Evolutionary conservation across 1,284 basidiomycete species (phyloP).

Genomic region (Grifola frondosa): DNA sequence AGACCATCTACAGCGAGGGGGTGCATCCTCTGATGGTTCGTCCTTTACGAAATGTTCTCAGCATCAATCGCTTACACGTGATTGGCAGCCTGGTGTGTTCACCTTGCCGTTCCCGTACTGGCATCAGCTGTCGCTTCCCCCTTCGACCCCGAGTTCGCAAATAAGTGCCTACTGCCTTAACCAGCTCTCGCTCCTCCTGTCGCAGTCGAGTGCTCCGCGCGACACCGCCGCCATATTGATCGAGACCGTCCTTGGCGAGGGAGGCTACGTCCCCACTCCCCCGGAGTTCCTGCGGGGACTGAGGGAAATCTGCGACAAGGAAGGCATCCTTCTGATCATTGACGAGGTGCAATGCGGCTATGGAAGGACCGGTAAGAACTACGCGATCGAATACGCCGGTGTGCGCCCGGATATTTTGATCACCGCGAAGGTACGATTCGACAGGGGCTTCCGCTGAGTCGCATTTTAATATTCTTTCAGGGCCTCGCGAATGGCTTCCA

Average conservation of each 20-base stretch:
- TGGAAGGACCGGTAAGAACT: slow-evolving; percentile 87
- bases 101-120: slow-evolving; percentile 89
- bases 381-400: slow-evolving; percentile 75
- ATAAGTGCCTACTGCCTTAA: slow-evolving; percentile 73
- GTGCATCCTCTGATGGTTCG: slow-evolving; percentile 80
- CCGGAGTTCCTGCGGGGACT: slow-evolving; percentile 78
- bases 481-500: slow-evolving; percentile 93
- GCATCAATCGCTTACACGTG: neutral
- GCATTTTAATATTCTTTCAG: slow-evolving; percentile 35
- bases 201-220: slow-evolving; percentile 80
- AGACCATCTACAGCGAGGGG: slow-evolving; percentile 86
- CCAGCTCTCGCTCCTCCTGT: slow-evolving; percentile 81
- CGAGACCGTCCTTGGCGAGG: slow-evolving; percentile 93
- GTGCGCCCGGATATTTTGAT: slow-evolving; percentile 87
- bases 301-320: slow-evolving; percentile 82
- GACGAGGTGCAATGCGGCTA: slow-evolving; percentile 94
- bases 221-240: slow-evolving; percentile 93
- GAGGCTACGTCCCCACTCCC: slow-evolving; percentile 92
- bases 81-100: slow-evolving; percentile 76
- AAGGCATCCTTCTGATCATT: slow-evolving; percentile 80
- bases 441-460: neutral
- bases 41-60: slow-evolving; percentile 1
- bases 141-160: slow-evolving; percentile 61
- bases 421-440: slow-evolving; percentile 72
- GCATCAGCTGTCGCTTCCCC: slow-evolving; percentile 78